These are phyloP conservation scores for Citeromyces siamensis DNA, from an alignment of 1,139 yeast species.

Conservation along the genomic window DNA sequence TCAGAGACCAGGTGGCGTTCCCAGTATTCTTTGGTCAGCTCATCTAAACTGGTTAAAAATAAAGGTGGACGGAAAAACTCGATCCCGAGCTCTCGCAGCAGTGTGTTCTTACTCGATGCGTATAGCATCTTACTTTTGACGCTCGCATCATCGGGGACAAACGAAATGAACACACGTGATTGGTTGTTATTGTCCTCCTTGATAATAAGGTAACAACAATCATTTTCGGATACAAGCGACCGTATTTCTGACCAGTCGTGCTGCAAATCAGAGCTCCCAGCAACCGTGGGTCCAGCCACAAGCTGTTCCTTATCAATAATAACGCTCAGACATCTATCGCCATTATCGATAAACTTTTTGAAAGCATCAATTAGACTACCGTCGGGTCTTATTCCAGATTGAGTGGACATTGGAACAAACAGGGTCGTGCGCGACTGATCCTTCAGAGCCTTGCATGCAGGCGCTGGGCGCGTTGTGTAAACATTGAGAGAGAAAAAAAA, in stretches of 20 bases:
- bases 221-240: slow-evolving; percentile 27
- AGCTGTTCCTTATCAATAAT: slow-evolving; percentile 21
- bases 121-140: slow-evolving; percentile 86
- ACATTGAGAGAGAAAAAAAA: slow-evolving; percentile 20
- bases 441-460: neutral
- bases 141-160: slow-evolving; percentile 78
- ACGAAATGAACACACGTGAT: slow-evolving; percentile 49
- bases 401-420: slow-evolving; percentile 1
- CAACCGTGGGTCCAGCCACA: slow-evolving; percentile 10
- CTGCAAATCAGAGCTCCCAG: slow-evolving; percentile 19
- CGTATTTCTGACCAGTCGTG: slow-evolving; percentile 26
- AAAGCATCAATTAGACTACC: slow-evolving; percentile 32
- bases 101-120: slow-evolving; percentile 77
- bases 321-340: slow-evolving; percentile 20
- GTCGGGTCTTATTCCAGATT: slow-evolving; percentile 20
- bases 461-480: slow-evolving; percentile 5
- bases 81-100: slow-evolving; percentile 53
- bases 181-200: slow-evolving; percentile 16
- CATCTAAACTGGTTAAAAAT: slow-evolving; percentile 47
- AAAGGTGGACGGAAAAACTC: slow-evolving; percentile 41
- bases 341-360: slow-evolving; percentile 20
- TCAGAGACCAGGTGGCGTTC: slow-evolving; percentile 23
- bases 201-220: slow-evolving; percentile 51
- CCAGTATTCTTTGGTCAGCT: slow-evolving; percentile 42
- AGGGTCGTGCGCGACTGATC: slow-evolving; percentile 1